Percentiles rank a stretch among this genome's conserved stretches.
These are phyloP conservation scores for Dissophora ornata DNA, from an alignment of 192 early-diverging fungal species.

Conservation along the genomic window DNA sequence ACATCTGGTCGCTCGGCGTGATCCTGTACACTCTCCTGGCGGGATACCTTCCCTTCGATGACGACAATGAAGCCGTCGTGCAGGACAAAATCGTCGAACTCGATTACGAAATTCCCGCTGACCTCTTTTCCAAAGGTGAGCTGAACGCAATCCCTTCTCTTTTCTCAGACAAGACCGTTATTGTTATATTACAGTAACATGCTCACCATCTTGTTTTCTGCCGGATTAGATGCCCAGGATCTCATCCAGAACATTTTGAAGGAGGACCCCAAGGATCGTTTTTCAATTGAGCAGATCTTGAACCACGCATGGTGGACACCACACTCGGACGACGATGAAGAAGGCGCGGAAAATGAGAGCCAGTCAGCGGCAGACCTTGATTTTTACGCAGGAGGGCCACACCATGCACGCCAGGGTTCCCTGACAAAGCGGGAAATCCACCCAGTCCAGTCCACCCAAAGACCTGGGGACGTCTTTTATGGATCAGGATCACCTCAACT, in stretches of 20 bases:
- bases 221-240: conserved; percentile 62
- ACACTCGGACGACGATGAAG: conserved; percentile 45
- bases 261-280: conserved; percentile 72
- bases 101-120: conserved; percentile 77
- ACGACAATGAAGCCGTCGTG: conserved; percentile 76
- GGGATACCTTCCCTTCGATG: conserved; percentile 85
- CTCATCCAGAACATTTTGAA: conserved; percentile 75
- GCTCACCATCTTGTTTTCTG: neutral
- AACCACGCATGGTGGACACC: conserved; percentile 72
- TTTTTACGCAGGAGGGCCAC: conserved; percentile 22
- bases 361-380: conserved; percentile 33
- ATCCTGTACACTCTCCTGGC: conserved; percentile 90
- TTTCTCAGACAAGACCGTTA: no score
- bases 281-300: conserved; percentile 71
- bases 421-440: conserved; percentile 43
- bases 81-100: conserved; percentile 78
- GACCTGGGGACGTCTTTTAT: conserved; percentile 6
- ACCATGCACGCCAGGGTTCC: conserved; percentile 42
- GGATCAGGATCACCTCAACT: conserved; percentile 35
- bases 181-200: neutral
- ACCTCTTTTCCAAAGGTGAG: conserved; percentile 66
- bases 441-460: conserved; percentile 22
- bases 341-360: conserved; percentile 25
- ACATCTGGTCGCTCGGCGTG: conserved; percentile 96
- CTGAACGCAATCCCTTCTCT: no score